Evolutionary conservation across 164 flowering plant species (phyloP), one percentile per base, ranked within the genome.

Genomic region (Chimonanthus salicifolius): DNA sequence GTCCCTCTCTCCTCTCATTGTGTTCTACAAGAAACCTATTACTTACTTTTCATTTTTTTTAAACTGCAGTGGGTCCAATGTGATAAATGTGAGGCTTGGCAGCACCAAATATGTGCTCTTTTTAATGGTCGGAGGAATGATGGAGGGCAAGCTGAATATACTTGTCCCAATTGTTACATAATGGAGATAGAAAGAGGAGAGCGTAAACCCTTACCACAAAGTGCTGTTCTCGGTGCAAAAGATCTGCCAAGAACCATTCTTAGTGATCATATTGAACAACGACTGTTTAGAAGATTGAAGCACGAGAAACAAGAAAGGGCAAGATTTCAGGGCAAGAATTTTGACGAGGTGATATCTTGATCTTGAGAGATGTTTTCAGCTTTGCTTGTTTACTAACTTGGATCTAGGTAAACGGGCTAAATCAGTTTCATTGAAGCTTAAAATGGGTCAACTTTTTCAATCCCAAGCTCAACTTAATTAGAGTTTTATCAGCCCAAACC

Each of bases 61-160:
- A 6, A 6, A 18, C n/a, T 75, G 13, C 94, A 96, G 99, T 96
- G 99, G 99, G 99, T 94, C 76, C 98, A 96, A 84, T 96, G 99
- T 82, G 99, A 92, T 77, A 96, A 90, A 69, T 96, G 99, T 86
- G 98, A 94, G 84, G 97, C 95, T 72, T 96, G 99, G 99, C 99
- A 96, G 76, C 99, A 96, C 84, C 99, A 96, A 78, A 92, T 96
- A 49, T 96, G 99, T 86, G 98, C 99, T 50, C 82, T 96, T 69
- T 96, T 96, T 74, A 96, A 96, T 89, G 98, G 94, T 49, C 82
- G 97, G 58, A 87, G 98, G 73, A 96, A 96, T 84, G 97, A 96
- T 81, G 99, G 97, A 72, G 99, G 98, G 74, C 90, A 89, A 80
- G 98, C 99, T 78, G 99, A 96, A 72, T 96, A 96, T 71, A 96